Evolutionary conservation across 495 filamentous ascomycete genomes (phyloP), one percentile per base, ranked within the genome.

Genomic region (Lasiosphaeriaceae sp.): DNA sequence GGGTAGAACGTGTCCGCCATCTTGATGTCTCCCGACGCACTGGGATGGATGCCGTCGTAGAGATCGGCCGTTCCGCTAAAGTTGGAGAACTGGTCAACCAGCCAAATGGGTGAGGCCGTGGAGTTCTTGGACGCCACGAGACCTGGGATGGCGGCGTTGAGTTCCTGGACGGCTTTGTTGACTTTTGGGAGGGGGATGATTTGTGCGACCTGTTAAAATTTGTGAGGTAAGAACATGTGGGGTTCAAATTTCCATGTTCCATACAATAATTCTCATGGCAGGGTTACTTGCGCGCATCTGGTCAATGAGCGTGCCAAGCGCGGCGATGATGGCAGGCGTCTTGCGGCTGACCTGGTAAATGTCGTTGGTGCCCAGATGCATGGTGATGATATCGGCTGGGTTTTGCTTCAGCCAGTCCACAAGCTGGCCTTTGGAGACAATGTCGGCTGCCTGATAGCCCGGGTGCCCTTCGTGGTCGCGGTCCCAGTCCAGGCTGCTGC

Each of bases 291-390:
- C 67, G 20, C 78, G 66, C 77, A 81, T 81, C 16, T 68, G 65
- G 9, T 56, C 60, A 1, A 81, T 65, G 3, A 81, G 59, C 46
- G 69, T 80, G 17, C 67, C 74, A 57, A 77, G 80, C 4, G 78
- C 77, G 8, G 67, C 63, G 34, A 79, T 71, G 60, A 80, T 78
- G 21, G 77, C 71, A 23, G 55, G 53, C 4, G 64, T 58, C 7
- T 62, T 63, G 66, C 75, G 73, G 64, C 66, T 76, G 62, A 75
- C 68, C 57, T 73, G 71, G 23, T 75, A 72, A 35, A 80, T 77
- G 62, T 81, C 78, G 58, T 79, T 79, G 17, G 78, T 81, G 35
- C 78, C 78, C 14, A 81, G 68, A 50, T 80, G 77, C 75, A 79
- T 77, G 16, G 73, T 79, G 54, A 80, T 74, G 23, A 80, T 71